A percentile compares a stretch with the other conserved stretches of the same genome.
Evolutionary conservation across 495 filamentous ascomycete species (phyloP).

Genomic region (Cladorrhinum samala): DNA sequence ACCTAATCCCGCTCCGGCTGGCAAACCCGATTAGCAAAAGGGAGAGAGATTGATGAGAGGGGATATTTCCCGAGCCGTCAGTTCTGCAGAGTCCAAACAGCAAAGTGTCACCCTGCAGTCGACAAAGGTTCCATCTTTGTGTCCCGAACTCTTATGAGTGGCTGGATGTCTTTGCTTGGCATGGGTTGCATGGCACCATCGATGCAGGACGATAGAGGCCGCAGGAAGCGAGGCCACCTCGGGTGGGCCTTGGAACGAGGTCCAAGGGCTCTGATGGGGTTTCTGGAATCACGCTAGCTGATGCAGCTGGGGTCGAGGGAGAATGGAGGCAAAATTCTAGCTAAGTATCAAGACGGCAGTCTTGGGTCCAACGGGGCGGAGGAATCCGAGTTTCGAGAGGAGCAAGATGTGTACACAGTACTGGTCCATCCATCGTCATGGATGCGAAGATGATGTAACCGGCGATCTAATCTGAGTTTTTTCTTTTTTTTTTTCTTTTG

Average conservation of each 20-base stretch:
- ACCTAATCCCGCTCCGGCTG: background rate
- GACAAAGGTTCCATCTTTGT: conserved; percentile 12
- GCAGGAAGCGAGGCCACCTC: conserved; percentile 4
- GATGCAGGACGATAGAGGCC: conserved; percentile 6
- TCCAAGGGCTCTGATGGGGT: no score
- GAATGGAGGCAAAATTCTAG: background rate
- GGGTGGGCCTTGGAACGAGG: background rate
- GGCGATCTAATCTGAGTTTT: no score
- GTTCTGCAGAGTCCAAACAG: background rate
- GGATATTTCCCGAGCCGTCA: background rate
- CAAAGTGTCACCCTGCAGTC: conserved; percentile 7
- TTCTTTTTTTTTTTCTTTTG: no score
- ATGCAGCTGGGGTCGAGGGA: background rate
- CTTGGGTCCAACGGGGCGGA: no score
- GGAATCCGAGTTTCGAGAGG: no score
- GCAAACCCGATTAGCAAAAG: background rate
- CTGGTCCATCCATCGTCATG: no score
- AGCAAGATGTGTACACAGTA: no score
- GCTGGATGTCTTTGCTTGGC: background rate
- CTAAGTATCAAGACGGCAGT: no score
- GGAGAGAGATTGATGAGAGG: background rate
- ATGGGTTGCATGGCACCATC: conserved; percentile 14
- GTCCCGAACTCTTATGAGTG: conserved; percentile 15
- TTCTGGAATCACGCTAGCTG: conserved; percentile 10
- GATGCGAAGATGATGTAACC: no score